Percentiles rank a stretch among this genome's conserved stretches.
Evolutionary conservation across 345 rosid species (phyloP).

Genomic region (Euphorbia tirucalli): DNA sequence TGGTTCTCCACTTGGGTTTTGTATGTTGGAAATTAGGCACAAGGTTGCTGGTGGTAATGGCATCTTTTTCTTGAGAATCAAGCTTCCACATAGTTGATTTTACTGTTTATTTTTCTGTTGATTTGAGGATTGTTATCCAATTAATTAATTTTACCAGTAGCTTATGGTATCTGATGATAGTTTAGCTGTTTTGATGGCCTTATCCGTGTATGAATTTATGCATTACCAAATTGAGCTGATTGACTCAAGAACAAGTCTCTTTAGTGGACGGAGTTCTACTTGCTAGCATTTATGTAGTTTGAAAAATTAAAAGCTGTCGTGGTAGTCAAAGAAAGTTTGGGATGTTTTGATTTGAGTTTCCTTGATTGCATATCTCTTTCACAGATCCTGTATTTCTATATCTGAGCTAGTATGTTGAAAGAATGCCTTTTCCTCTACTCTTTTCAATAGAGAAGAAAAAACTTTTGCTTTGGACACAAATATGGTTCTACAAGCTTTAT

Average conservation of each 20-base stretch:
- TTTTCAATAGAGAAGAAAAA: conserved; percentile 4
- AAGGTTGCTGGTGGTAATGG: conserved; percentile 10
- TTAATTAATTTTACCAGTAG: background rate
- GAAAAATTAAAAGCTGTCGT: background rate
- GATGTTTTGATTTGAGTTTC: background rate
- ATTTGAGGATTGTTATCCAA: background rate
- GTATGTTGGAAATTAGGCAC: background rate
- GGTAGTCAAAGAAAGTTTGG: background rate
- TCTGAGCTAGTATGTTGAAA: background rate
- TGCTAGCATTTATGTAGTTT: background rate
- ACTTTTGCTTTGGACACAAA: background rate
- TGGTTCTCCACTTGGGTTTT: background rate
- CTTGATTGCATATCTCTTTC: background rate
- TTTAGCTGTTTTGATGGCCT: background rate
- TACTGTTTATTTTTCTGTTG: conserved; percentile 5
- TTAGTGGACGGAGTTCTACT: background rate
- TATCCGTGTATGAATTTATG: background rate
- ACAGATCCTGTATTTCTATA: background rate
- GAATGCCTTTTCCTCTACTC: background rate
- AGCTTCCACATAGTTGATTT: background rate
- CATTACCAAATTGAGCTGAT: background rate
- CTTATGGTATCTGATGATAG: background rate
- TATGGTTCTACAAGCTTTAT: background rate
- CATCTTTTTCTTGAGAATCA: conserved; percentile 6
- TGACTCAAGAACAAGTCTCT: background rate